Conservation (phyloP, 2,329 filamentous ascomycete genomes). For the Monosporascus sp. region DNA sequence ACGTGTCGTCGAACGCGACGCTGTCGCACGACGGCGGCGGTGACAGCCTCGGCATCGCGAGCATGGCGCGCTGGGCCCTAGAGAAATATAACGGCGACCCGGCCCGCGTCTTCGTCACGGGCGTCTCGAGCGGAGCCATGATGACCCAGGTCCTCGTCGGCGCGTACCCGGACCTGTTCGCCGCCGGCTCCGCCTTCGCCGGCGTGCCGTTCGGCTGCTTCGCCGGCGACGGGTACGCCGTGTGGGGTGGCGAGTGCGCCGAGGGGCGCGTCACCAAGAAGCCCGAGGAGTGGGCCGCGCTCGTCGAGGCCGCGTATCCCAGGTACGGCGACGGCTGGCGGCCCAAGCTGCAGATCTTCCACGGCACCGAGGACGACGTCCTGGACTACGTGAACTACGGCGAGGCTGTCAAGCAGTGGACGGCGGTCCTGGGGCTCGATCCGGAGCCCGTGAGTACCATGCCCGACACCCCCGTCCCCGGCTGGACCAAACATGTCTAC, state of each 20-base stretch:
- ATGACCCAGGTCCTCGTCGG: constrained; percentile 36
- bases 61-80: constrained; percentile 32
- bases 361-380: constrained; percentile 48
- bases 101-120: constrained; percentile 26
- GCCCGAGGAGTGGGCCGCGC: constrained; percentile 27
- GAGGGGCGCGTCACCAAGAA: constrained; percentile 39
- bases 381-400: constrained; percentile 48
- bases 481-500: constrained; percentile 35
- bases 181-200: constrained; percentile 38
- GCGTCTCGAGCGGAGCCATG: constrained; percentile 28
- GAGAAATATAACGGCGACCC: constrained; percentile 27
- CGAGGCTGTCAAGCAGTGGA: constrained; percentile 53
- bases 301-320: constrained; percentile 40
- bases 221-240: constrained; percentile 31
- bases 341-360: constrained; percentile 54
- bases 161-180: constrained; percentile 44
- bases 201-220: constrained; percentile 51
- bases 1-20: constrained; percentile 43
- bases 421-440: constrained; percentile 31
- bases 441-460: constrained; percentile 23
- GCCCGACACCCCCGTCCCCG: constrained; percentile 27
- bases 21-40: constrained; percentile 31
- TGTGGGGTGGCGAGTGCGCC: constrained; percentile 51
- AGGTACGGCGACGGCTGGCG: constrained; percentile 42
- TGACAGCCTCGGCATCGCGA: constrained; percentile 34